Base-by-base conservation (phyloP, 139 green algal genomes). In the Desmodesmus armatus region DNA sequence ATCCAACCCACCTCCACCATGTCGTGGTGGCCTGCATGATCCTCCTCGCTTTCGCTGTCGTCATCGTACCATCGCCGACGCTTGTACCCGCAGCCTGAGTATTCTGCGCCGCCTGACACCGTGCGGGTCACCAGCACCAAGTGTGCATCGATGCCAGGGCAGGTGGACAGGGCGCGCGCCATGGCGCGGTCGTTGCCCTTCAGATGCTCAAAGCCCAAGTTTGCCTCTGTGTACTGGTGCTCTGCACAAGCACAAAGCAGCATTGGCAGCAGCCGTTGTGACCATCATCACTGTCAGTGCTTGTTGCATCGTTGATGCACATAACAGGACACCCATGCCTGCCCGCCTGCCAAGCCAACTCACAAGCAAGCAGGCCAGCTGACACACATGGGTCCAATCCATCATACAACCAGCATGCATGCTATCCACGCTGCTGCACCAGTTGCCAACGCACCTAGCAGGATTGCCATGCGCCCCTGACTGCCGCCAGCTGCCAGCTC, bases 191-290 rank as follows among this genome's bases (percentile, higher is more conserved):
- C 82, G 19, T 23, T 27, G 58, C 82, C 82, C 72, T 87, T 87
- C 60, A 87, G 69, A 0, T 72, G n/a, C 5, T 35, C 31, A 41
- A 87, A 83, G 11, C 55, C 43, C 58, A 87, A 40, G 71, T 87
- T 87, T 23, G 71, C 25, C 40, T 82, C 51, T 41, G 82, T 87
- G 72, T 87, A 87, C 39, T 66, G 49, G 43, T 82, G 58, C 65
- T 78, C 58, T 80, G 33, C 35, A 66, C 6, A 9, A 40, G 29
- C 65, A 73, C 7, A 23, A 69, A 27, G 65, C 27, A 43, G 65
- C 65, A 40, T 15, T 17, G 23, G 65, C 29, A 55, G 65, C 27
- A 3, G 65, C 6, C 21, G 15, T 67, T 7, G 9, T 21, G 15
- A 67, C 23, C 15, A 41, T 6, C 63, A 72, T 7, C 27, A 40